These are phyloP conservation scores for Podospora pseudocomata DNA, from an alignment of 495 filamentous ascomycete genomes.

Conservation along the genomic window DNA sequence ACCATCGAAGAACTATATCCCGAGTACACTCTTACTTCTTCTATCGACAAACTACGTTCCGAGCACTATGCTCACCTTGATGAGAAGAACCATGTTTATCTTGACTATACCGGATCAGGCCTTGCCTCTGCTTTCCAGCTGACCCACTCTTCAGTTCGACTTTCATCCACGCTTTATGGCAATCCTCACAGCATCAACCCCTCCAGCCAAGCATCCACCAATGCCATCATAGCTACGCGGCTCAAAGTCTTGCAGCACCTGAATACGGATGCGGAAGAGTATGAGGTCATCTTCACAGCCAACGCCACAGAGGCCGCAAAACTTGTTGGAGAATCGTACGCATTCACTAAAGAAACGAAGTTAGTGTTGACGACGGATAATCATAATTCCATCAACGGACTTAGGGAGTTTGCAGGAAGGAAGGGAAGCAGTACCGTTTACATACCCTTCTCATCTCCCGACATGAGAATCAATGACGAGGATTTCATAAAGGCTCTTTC, in stretches of 20 bases:
- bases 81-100: conserved; percentile 32
- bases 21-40: conserved; percentile 27
- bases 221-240: conserved; percentile 45
- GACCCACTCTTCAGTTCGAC: conserved; percentile 25
- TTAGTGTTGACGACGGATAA: conserved; percentile 35
- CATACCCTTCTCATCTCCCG: conserved; percentile 18
- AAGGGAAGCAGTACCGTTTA: conserved; percentile 19
- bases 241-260: conserved; percentile 50
- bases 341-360: conserved; percentile 16
- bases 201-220: conserved; percentile 46
- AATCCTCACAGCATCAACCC: conserved; percentile 59
- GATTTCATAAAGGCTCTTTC: conserved; percentile 17
- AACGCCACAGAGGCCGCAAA: conserved; percentile 60
- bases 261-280: conserved; percentile 53
- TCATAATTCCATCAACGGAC: conserved; percentile 38
- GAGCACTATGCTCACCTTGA: conserved; percentile 35
- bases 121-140: conserved; percentile 29
- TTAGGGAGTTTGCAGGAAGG: conserved; percentile 29
- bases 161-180: conserved; percentile 43
- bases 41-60: conserved; percentile 27
- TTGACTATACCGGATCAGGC: conserved; percentile 37
- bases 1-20: conserved; percentile 23
- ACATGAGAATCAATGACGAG: conserved; percentile 19
- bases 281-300: conserved; percentile 58
- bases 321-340: conserved; percentile 50